Base-by-base conservation (phyloP, 2,329 filamentous ascomycete species). In the Fusarium algeriense region DNA sequence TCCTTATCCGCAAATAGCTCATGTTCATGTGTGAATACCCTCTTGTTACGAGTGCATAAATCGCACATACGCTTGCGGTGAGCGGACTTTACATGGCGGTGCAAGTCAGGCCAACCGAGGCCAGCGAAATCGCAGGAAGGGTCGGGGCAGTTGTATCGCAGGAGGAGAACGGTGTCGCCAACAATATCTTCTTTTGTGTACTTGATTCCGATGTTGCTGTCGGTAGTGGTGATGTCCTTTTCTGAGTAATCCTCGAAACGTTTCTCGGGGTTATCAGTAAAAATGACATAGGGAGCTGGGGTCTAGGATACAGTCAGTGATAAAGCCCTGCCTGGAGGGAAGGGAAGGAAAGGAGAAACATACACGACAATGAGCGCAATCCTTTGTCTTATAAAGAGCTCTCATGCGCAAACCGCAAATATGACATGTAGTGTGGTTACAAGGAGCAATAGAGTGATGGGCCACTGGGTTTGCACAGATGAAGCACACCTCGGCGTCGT, bases 11-110 rank as follows among this genome's bases (percentile, higher is more conserved):
- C 92, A 80, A 98, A 98, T 2, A 99, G 87, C 70, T 97, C 93
- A 79, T 99, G 96, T 81, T 99, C 96, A 82, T 99, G 96, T 2
- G 96, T 98, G 76, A 99, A 99, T 37, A 98, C 94, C 78, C 97
- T 98, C 83, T 99, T 99, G 84, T 98, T 95, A 66, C 94, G 87
- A 10, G 95, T 88, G 81, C 95, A 98, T 14, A 97, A 86, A 80
- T 97, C 94, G 81, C 93, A 97, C 91, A 97, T 95, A 79, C 93
- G 91, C 83, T 95, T 97, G 71, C 91, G 87, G 83, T 99, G 96
- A 63, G 88, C 88, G 56, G 85, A 89, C 78, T 92, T 92, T 61
- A 98, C 95, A 85, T 99, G 94, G 74, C 94, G 84, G 73, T 88
- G 86, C 56, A 88, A 79, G 69, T 88, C 86, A 14, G 84, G 84